Evolutionary conservation across 352 stramenopile genomes (phyloP).

Genomic region (Globisporangium spinosum): DNA sequence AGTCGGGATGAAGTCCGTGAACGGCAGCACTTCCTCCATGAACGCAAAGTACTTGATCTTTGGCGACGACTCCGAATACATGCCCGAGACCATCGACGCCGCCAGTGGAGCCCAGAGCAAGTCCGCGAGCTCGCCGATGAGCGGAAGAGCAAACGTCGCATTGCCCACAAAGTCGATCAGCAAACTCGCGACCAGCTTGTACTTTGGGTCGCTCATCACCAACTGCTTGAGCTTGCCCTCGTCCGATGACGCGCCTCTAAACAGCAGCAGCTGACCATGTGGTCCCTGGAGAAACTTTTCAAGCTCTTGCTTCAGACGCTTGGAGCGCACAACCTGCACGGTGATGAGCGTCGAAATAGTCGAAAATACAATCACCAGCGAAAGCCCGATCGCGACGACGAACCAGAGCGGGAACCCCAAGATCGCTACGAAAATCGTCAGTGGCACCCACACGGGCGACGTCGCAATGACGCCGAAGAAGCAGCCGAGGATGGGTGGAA

Average conservation of each 20-base stretch:
- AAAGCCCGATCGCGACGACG: slow-evolving; percentile 36
- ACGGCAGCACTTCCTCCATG: slow-evolving; percentile 87
- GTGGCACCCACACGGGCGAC: slow-evolving; percentile 51
- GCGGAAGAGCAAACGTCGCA: slow-evolving; percentile 83
- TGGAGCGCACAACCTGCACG: slow-evolving; percentile 43
- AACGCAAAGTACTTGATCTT: slow-evolving; percentile 87
- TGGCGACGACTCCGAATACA: slow-evolving; percentile 88
- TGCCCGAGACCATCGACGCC: slow-evolving; percentile 83
- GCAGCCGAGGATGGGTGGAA: slow-evolving; percentile 43
- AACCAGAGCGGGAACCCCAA: slow-evolving; percentile 64
- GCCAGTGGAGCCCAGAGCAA: slow-evolving; percentile 91
- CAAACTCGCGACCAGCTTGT: slow-evolving; percentile 68
- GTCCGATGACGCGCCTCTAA: slow-evolving; percentile 32
- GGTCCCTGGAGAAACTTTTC: slow-evolving; percentile 46
- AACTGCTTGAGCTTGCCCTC: slow-evolving; percentile 18
- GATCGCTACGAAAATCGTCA: slow-evolving; percentile 51
- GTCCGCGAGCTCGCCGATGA: slow-evolving; percentile 88
- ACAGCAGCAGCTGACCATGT: slow-evolving; percentile 60
- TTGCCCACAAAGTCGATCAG: slow-evolving; percentile 89
- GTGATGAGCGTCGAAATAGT: slow-evolving; percentile 46
- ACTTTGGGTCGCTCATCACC: slow-evolving; percentile 51
- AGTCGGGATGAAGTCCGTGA: slow-evolving; percentile 95
- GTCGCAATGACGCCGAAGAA: slow-evolving; percentile 42
- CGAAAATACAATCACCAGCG: slow-evolving; percentile 45
- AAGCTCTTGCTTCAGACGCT: slow-evolving; percentile 40